Evolutionary conservation across 768 basidiomycete species (phyloP).

Genomic region (Leccinellum albellum): DNA sequence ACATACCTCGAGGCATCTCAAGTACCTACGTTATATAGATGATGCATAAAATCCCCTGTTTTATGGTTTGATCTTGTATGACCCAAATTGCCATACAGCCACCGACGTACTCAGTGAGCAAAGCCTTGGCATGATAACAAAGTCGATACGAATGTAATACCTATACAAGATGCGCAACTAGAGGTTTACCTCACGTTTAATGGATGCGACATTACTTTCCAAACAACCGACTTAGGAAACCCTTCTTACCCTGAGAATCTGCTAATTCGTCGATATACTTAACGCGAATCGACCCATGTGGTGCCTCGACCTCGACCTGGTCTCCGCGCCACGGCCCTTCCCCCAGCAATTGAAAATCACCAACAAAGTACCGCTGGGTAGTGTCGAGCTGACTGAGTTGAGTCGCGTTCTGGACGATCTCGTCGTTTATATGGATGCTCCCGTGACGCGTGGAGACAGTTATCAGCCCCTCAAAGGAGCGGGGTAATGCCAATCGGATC

Average conservation of each 20-base stretch:
- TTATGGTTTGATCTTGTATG: neutral
- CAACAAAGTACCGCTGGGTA: slow-evolving; percentile 22
- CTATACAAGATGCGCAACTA: neutral
- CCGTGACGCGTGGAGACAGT: slow-evolving; percentile 18
- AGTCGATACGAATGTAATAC: neutral
- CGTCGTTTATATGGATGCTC: slow-evolving; percentile 9
- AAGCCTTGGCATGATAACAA: too few relatives aligned
- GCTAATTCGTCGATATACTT: slow-evolving; percentile 19
- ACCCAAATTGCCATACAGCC: neutral
- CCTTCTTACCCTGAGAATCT: neutral
- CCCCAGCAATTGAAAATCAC: slow-evolving; percentile 18
- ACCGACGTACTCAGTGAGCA: too few relatives aligned
- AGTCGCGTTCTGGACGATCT: slow-evolving; percentile 13
- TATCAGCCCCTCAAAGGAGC: slow-evolving; percentile 21
- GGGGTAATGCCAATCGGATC: slow-evolving; percentile 17
- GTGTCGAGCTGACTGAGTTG: slow-evolving; percentile 21
- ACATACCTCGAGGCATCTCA: neutral
- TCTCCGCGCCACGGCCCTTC: slow-evolving; percentile 22
- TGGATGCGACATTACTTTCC: slow-evolving; percentile 1
- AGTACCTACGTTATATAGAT: neutral
- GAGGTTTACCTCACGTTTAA: neutral
- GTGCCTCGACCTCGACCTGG: slow-evolving; percentile 12
- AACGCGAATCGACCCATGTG: slow-evolving; percentile 18
- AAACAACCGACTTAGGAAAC: slow-evolving; percentile 22
- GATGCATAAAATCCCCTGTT: neutral